A percentile compares a stretch with the other conserved stretches of the same genome.
Conservation (phyloP, 805 yeast species). For the Nakazawaea sp. region DNA sequence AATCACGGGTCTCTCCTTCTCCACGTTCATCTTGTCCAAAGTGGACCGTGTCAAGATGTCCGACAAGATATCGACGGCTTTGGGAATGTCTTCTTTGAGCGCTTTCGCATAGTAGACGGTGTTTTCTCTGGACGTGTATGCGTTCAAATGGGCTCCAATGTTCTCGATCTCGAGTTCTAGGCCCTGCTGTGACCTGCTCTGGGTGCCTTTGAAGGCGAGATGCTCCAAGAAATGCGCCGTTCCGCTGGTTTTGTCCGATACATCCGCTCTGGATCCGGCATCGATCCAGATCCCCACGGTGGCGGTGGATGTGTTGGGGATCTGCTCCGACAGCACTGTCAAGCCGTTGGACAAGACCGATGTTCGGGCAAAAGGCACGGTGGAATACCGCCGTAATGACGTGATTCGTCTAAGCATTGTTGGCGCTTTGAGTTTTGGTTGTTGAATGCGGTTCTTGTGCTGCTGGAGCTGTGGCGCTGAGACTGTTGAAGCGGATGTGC, state of each 20-base stretch:
- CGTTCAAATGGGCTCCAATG: slow-evolving; percentile 94
- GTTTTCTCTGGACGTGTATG: slow-evolving; percentile 97
- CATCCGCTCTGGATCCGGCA: slow-evolving; percentile 97
- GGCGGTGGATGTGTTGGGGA: slow-evolving; percentile 88
- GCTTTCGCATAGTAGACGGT: slow-evolving; percentile 96
- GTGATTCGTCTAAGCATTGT: not conserved
- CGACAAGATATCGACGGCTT: slow-evolving; percentile 78
- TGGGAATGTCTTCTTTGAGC: slow-evolving; percentile 70
- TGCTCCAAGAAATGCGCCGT: slow-evolving; percentile 98
- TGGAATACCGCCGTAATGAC: not conserved
- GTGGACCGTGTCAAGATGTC: slow-evolving; percentile 86
- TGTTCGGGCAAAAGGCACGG: slow-evolving; percentile 43
- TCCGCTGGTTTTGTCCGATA: slow-evolving; percentile 70
- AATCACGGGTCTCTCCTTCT: slow-evolving; percentile 93
- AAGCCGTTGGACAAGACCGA: slow-evolving; percentile 84
- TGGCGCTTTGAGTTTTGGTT: too few relatives aligned
- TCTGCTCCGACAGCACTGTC: slow-evolving; percentile 85
- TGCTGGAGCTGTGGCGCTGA: too few relatives aligned
- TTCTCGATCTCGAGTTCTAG: slow-evolving; percentile 92
- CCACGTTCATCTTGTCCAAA: slow-evolving; percentile 78
- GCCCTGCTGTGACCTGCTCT: slow-evolving; percentile 67
- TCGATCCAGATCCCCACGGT: slow-evolving; percentile 98
- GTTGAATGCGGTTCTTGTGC: too few relatives aligned
- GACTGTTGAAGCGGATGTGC: too few relatives aligned
- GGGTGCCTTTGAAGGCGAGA: slow-evolving; percentile 93